Base-by-base conservation (phyloP, 371 early-diverging fungal species). In the Mortierella sp. region DNA sequence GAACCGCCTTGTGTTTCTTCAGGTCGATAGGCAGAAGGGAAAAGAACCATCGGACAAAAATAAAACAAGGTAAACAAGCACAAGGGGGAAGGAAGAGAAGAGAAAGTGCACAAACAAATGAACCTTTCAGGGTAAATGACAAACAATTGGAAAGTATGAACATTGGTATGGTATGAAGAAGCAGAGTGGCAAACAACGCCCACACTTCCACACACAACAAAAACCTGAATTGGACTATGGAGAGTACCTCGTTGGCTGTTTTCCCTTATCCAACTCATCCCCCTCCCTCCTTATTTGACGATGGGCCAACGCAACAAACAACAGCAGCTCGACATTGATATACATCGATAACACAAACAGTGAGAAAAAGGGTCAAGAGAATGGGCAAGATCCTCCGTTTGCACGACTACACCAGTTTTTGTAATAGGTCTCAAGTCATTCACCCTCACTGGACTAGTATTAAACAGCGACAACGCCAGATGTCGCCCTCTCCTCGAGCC, bases 331-430 rank as follows among this genome's bases (percentile, higher is more conserved):
- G 28, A 57, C 26, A 26, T 40, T 6, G 43, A 40, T 40, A 40
- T 40, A 6, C 43, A 40, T 28, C 57, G 28, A 13, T 26, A 57
- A 57, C 28, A 57, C 57, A 57, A 57, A 57, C 26, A 11, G 37
- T 21, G 64, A 8, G 64, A 72, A 69, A 74, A 55, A 57, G 74
- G 57, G 48, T 31, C 28, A 74, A 53, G 73, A 54, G 64, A 69
- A 78, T 73, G 70, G 70, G 46, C 70, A 69, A 73, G 57, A 57
- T 37, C 34, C 78, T 73, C 78, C 55, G 73, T 71, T 61, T 48
- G 71, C 59, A 26, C 74, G 19, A 79, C 74, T 74, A 79, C 79
- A 79, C 79, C 79, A 79, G 1, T 74, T 79, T 78, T 79, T 79
- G n/a, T 71, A 21, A 70, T 79, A 48, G 31, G 26, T 5, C 2